Percentiles rank a stretch among this genome's conserved stretches.
Evolutionary conservation across 2,329 filamentous ascomycete species (phyloP).

Genomic region (Elsinoe necatrix): DNA sequence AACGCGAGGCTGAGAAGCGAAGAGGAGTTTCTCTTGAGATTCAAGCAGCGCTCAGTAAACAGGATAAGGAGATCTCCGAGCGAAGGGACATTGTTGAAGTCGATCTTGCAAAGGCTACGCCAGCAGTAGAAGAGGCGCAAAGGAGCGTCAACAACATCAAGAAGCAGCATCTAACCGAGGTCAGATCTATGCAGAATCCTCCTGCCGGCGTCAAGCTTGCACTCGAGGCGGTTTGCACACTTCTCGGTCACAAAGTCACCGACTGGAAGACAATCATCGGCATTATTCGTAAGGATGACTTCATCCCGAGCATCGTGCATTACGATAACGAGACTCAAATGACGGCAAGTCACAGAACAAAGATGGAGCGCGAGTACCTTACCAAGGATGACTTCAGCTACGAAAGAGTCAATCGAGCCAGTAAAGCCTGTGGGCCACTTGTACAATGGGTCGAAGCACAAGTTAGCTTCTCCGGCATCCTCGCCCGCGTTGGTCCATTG

Average conservation of each 20-base stretch:
- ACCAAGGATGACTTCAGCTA: constrained; percentile 93
- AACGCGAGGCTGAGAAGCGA: constrained; percentile 85
- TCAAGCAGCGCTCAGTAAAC: constrained; percentile 75
- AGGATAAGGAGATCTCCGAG: constrained; percentile 77
- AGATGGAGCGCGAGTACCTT: constrained; percentile 88
- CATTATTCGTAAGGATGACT: constrained; percentile 85
- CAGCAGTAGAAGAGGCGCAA: constrained; percentile 84
- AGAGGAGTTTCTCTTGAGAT: constrained; percentile 84
- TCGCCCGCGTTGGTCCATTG: constrained; percentile 86
- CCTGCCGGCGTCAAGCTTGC: constrained; percentile 85
- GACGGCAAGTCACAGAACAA: constrained; percentile 70
- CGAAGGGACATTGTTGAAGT: constrained; percentile 76
- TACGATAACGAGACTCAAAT: constrained; percentile 95
- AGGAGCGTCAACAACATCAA: constrained; percentile 98
- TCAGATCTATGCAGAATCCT: constrained; percentile 91
- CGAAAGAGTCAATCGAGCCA: constrained; percentile 90
- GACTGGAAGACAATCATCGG: constrained; percentile 89
- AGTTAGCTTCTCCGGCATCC: constrained; percentile 94
- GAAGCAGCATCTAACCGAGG: constrained; percentile 91
- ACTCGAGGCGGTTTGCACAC: constrained; percentile 89
- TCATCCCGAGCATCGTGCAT: constrained; percentile 94
- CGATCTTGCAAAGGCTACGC: constrained; percentile 85
- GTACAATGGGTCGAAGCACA: constrained; percentile 97
- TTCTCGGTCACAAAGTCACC: constrained; percentile 80
- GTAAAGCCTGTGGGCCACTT: constrained; percentile 90